A percentile compares a stretch with the other conserved stretches of the same genome.
phyloP scores from a whole-genome alignment of 257 asterid genomes.

The Fraxinus cuspidata region DNA sequence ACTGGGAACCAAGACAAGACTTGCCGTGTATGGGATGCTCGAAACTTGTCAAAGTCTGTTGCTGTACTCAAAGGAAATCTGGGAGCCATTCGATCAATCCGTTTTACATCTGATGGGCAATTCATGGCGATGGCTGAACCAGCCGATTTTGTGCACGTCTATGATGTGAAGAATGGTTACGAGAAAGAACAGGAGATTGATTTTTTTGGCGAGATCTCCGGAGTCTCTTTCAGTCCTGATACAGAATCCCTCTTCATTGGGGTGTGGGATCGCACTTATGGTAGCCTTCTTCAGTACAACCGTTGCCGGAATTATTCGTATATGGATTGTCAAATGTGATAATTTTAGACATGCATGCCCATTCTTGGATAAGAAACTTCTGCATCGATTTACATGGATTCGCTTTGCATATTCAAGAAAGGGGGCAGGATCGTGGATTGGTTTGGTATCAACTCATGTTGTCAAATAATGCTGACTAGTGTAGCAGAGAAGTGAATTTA shows the following conservation, averaged over 20 bases:
- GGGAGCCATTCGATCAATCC: slow-evolving; percentile 71
- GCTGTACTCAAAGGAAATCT: slow-evolving; percentile 64
- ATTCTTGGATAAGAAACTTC: slow-evolving; percentile 16
- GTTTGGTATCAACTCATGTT: slow-evolving; percentile 18
- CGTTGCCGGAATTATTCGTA: slow-evolving; percentile 51
- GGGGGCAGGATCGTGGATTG: not conserved
- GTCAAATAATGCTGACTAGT: slow-evolving; percentile 27
- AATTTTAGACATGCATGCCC: not conserved
- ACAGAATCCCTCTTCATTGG: slow-evolving; percentile 68
- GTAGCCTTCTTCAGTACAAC: slow-evolving; percentile 68
- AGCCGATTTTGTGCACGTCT: slow-evolving; percentile 61
- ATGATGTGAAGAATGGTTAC: slow-evolving; percentile 52
- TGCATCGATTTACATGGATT: not conserved
- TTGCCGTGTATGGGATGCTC: slow-evolving; percentile 68
- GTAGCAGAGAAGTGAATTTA: slow-evolving; percentile 18
- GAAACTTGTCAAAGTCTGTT: slow-evolving; percentile 55
- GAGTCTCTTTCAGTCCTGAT: slow-evolving; percentile 66
- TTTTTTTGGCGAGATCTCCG: slow-evolving; percentile 71
- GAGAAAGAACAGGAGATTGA: slow-evolving; percentile 72
- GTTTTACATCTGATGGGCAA: slow-evolving; percentile 68
- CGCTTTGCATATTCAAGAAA: not conserved
- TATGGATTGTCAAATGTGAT: slow-evolving; percentile 41
- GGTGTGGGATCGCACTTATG: slow-evolving; percentile 72
- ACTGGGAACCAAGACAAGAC: slow-evolving; percentile 81
- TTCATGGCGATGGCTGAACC: slow-evolving; percentile 67